Base-by-base conservation (phyloP, 495 filamentous ascomycete genomes). In the Hypoxylon intermedium region DNA sequence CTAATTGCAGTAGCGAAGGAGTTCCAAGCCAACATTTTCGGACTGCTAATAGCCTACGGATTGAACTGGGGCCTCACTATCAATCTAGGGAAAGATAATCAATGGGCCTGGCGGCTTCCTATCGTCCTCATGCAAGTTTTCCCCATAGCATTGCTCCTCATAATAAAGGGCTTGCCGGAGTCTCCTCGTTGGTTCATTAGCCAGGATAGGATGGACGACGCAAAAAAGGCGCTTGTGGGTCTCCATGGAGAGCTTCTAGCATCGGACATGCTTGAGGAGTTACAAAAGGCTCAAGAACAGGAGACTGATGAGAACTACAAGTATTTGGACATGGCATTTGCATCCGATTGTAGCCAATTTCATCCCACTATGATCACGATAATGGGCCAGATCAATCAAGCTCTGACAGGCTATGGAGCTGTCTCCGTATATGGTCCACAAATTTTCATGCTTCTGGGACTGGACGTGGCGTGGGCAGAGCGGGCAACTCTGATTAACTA, bases 331-430 rank as follows among this genome's bases (percentile, higher is more conserved):
- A 84, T 83, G 81, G 24, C 7, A 58, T 74, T 45, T 75, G n/a
- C 60, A 31, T 71, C 56, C 45, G 70, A 43, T n/a, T 72, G 65
- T 53, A 76, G 64, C 9, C 75, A 74, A 42, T 84, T 80, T 51
- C 83, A 84, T 52, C 79, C 82, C 1, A 82, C 79, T 0, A 68
- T 81, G 55, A 73, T 85, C 28, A 82, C 79, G 0, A 69, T 84
- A 13, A 84, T 85, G 80, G 82, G 80, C 11, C 81, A 85, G 62
- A 65, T 83, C 65, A 82, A 82, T 60, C 82, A 85, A 66, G 83
- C 82, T 2, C 67, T 84, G 53, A 82, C 79, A 0, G 80, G 81
- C 7, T 82, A 80, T 53, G 78, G 80, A 12, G 83, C 83, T 0
- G 77, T 85, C 16, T 82, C 78, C 15, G 83, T 85, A 4, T 85